phyloP scores from a whole-genome alignment of 2,329 filamentous ascomycete genomes.

The Colletotrichum lentis region DNA sequence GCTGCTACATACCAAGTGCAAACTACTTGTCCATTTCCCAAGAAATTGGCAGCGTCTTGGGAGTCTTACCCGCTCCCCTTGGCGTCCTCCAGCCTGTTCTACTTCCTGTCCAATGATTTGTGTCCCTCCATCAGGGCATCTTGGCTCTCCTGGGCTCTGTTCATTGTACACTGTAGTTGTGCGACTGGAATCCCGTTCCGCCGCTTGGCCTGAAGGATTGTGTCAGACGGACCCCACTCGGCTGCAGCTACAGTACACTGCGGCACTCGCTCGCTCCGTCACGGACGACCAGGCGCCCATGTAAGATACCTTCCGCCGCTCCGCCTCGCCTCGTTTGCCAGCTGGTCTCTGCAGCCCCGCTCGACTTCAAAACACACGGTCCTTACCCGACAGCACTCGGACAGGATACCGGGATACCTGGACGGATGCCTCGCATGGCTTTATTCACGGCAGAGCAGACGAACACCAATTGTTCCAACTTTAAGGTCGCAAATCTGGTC shows the following conservation, averaged over 20 bases:
- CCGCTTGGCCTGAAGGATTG: slow-evolving; percentile 14
- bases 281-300: background rate
- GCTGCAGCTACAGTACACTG: background rate
- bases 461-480: too few species aligned
- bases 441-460: too few species aligned
- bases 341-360: background rate
- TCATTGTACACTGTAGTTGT: background rate
- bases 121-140: slow-evolving; percentile 20
- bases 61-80: slow-evolving; percentile 23
- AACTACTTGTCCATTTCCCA: slow-evolving; percentile 1
- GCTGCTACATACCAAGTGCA: background rate
- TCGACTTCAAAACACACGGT: background rate
- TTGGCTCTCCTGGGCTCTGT: slow-evolving; percentile 22
- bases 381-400: background rate
- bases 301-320: background rate
- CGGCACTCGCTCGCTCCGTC: background rate
- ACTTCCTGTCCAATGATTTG: slow-evolving; percentile 17
- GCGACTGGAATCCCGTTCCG: slow-evolving; percentile 12
- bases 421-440: too few species aligned
- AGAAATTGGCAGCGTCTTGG: slow-evolving; percentile 20
- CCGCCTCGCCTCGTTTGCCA: background rate
- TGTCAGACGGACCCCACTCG: background rate
- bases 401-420: background rate
- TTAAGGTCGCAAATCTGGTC: too few species aligned
- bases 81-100: slow-evolving; percentile 13